Base-by-base conservation (phyloP, 345 rosid species). In the Linum tenue region DNA sequence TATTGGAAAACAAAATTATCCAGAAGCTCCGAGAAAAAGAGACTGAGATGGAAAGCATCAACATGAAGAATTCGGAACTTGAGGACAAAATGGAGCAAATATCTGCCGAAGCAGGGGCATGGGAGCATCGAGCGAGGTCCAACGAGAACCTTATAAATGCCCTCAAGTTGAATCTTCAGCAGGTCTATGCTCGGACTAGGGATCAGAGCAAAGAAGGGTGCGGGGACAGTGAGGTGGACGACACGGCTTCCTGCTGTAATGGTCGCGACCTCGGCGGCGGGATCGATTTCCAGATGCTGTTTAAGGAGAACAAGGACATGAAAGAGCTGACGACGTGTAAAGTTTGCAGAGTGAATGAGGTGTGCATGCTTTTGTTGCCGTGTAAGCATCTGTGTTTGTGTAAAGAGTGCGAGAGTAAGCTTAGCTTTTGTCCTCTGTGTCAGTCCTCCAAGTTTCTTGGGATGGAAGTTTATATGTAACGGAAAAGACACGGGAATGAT, bases 331-430 rank as follows among this genome's bases (percentile, higher is more conserved):
- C 77, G 88, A 77, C 75, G 76, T 92, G 98, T 72, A 89, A 83
- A 79, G 84, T 75, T 62, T 92, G 98, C 78, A 70, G 86, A 69
- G 91, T 77, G 56, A 85, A 82, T 39, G 83, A 87, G 60, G 85
- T 80, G 22, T 80, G 86, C 77, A 87, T 91, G 96, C 84, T 92
- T 72, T 81, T 87, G 79, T 72, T 87, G 63, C 98, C 98, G 2
- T 92, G 98, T 82, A 85, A 84, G 88, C 98, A 92, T 83, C 87
- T 92, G 70, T 92, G 95, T 76, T 72, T 92, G 59, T 92, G 98
- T 83, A 89, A 86, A 74, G 85, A 78, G 63, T 92, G 98, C 71
- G 96, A 85, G 78, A 85, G 85, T 70, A 89, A 83, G 88, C 80
- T 89, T 74, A 84, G 83, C 66, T 81, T 79, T 70, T 92, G 98